phyloP scores from a whole-genome alignment of 257 asterid species.

The Osmanthus fragrans region DNA sequence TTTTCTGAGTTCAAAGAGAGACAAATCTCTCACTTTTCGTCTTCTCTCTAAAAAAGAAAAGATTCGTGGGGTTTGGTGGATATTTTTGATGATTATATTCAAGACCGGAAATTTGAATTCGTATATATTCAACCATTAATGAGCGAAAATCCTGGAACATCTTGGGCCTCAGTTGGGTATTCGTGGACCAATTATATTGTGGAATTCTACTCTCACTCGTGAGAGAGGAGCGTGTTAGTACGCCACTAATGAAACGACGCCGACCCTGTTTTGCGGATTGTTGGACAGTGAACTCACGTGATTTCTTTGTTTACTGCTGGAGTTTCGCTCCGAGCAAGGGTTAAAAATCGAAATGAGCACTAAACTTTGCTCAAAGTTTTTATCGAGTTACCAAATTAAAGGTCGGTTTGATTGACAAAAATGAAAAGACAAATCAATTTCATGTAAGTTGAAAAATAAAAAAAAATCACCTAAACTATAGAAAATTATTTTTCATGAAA shows the following conservation, averaged over 20 bases:
- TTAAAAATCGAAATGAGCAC: too few relatives aligned
- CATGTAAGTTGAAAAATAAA: too few relatives aligned
- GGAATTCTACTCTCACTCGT: background rate
- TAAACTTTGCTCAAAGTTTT: too few relatives aligned
- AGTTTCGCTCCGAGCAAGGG: too few relatives aligned
- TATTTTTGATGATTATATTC: slow-evolving; percentile 6
- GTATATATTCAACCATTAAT: slow-evolving; percentile 21
- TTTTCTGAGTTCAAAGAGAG: slow-evolving; percentile 1
- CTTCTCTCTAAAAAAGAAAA: background rate
- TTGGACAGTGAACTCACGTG: background rate
- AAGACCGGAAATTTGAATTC: slow-evolving; percentile 20
- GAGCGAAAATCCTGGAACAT: slow-evolving; percentile 30
- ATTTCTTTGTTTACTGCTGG: background rate
- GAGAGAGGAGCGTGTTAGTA: background rate
- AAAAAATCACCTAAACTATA: too few relatives aligned
- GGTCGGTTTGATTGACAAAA: too few relatives aligned
- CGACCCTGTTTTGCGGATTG: background rate
- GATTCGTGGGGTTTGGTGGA: background rate
- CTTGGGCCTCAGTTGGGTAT: slow-evolving; percentile 19
- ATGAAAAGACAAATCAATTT: too few relatives aligned
- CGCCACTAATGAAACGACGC: background rate
- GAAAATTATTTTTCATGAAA: too few relatives aligned
- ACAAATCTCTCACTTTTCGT: slow-evolving; percentile 39
- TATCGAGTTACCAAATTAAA: too few relatives aligned
- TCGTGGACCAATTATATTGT: background rate